phyloP scores from a whole-genome alignment of 164 flowering plant genomes.

The Sedum album region DNA sequence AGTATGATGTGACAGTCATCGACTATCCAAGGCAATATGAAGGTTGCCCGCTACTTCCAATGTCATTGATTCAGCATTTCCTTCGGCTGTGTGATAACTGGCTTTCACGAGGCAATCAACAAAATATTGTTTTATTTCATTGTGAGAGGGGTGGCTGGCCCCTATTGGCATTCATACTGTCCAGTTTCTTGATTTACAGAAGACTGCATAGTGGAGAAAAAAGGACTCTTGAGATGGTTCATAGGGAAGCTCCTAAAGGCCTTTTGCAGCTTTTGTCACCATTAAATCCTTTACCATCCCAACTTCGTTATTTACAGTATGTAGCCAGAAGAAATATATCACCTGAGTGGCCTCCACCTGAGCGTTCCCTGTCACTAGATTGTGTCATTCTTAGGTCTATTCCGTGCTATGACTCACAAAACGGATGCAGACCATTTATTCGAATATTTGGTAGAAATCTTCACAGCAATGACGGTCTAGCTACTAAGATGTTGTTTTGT shows the following conservation, averaged over 20 bases:
- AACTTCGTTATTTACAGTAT: constrained; percentile 90
- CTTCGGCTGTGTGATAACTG: constrained; percentile 83
- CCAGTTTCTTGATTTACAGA: constrained; percentile 73
- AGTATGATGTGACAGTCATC: too few species aligned
- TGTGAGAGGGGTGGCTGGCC: constrained; percentile 99
- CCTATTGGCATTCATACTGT: constrained; percentile 74
- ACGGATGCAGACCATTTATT: constrained; percentile 88
- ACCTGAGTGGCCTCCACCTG: constrained; percentile 94
- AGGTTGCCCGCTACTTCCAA: constrained; percentile 28
- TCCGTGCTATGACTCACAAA: constrained; percentile 74
- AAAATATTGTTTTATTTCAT: constrained; percentile 73
- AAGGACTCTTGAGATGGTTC: constrained; percentile 80
- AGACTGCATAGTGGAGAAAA: constrained; percentile 75
- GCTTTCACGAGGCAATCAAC: constrained; percentile 63
- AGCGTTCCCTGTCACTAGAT: constrained; percentile 84
- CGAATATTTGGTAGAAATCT: constrained; percentile 86
- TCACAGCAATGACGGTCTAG: constrained; percentile 53
- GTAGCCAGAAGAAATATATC: constrained; percentile 85
- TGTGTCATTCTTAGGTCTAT: constrained; percentile 84
- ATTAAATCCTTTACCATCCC: constrained; percentile 87
- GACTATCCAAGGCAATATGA: too few species aligned
- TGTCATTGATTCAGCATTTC: constrained; percentile 84
- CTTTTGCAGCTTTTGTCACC: constrained; percentile 80
- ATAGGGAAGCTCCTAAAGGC: constrained; percentile 95
- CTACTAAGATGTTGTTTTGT: constrained; percentile 79